phyloP scores from a whole-genome alignment of 202 grass and related monocot genomes.

The Brachypodium distachyon region DNA sequence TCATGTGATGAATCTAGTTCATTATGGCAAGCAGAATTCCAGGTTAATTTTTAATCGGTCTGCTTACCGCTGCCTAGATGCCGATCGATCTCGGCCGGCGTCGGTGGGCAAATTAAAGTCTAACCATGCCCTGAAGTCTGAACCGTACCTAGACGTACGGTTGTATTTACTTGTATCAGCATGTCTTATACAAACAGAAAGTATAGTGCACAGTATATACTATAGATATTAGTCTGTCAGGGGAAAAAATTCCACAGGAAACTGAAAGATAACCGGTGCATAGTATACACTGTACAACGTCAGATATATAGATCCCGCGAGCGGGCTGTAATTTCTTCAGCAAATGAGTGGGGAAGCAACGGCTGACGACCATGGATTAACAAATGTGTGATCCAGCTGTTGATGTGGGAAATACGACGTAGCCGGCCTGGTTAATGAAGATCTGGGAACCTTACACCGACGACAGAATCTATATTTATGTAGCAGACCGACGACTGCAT shows the following conservation, averaged over 20 bases:
- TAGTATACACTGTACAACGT: too few species aligned
- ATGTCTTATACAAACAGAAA: neutral
- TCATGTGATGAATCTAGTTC: too few species aligned
- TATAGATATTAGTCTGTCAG: too few species aligned
- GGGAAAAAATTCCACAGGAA: too few species aligned
- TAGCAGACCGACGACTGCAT: neutral
- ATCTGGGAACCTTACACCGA: conserved; percentile 21
- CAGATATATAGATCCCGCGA: too few species aligned
- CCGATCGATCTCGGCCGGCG: neutral
- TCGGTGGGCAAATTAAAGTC: conserved; percentile 20
- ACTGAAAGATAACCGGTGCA: too few species aligned
- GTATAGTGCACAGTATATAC: too few species aligned
- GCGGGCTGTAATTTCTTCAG: neutral
- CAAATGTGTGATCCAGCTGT: neutral
- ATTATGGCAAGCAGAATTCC: conserved; percentile 17
- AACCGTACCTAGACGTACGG: too few species aligned
- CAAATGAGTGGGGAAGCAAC: neutral
- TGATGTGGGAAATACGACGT: neutral
- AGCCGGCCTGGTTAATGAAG: neutral
- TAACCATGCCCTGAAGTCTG: too few species aligned
- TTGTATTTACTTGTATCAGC: neutral
- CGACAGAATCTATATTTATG: neutral
- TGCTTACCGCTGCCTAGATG: neutral
- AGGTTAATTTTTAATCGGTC: neutral
- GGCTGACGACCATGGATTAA: conserved; percentile 12